phyloP scores from a whole-genome alignment of 495 filamentous ascomycete species.

The Podospora comata region DNA sequence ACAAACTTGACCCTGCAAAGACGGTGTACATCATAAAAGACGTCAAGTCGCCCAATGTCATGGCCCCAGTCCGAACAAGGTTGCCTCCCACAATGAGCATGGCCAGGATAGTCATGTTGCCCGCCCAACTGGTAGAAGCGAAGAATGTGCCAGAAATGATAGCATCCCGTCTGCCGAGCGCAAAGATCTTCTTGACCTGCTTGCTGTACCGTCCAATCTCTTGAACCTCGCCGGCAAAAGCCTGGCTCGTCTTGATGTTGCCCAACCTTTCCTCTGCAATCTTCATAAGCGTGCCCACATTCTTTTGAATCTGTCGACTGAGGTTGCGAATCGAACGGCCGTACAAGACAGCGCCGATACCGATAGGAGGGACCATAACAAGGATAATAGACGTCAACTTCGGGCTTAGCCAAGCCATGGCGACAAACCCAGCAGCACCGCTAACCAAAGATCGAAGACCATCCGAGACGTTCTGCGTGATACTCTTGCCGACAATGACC shows the following conservation, averaged over 20 bases:
- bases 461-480: slow-evolving; percentile 96
- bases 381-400: slow-evolving; percentile 84
- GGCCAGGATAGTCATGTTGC: slow-evolving; percentile 93
- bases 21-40: slow-evolving; percentile 98
- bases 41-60: slow-evolving; percentile 90
- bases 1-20: slow-evolving; percentile 86
- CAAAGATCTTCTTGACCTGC: slow-evolving; percentile 88
- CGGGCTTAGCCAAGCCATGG: slow-evolving; percentile 91
- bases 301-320: slow-evolving; percentile 87
- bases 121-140: slow-evolving; percentile 78
- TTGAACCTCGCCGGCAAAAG: slow-evolving; percentile 87
- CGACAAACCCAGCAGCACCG: slow-evolving; percentile 77
- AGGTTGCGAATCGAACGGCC: slow-evolving; percentile 82
- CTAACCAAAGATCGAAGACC: slow-evolving; percentile 84
- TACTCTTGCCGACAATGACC: slow-evolving; percentile 95
- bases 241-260: slow-evolving; percentile 92
- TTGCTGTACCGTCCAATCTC: slow-evolving; percentile 88
- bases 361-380: slow-evolving; percentile 86
- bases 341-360: slow-evolving; percentile 87
- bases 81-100: slow-evolving; percentile 86
- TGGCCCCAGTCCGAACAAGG: slow-evolving; percentile 80
- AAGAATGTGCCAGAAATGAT: slow-evolving; percentile 90
- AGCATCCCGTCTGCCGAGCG: slow-evolving; percentile 79
- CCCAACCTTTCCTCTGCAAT: slow-evolving; percentile 94
- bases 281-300: slow-evolving; percentile 86